A percentile compares a stretch with the other conserved stretches of the same genome.
Evolutionary conservation across 768 basidiomycete genomes (phyloP).

Genomic region (Xerocomus potaroensis): DNA sequence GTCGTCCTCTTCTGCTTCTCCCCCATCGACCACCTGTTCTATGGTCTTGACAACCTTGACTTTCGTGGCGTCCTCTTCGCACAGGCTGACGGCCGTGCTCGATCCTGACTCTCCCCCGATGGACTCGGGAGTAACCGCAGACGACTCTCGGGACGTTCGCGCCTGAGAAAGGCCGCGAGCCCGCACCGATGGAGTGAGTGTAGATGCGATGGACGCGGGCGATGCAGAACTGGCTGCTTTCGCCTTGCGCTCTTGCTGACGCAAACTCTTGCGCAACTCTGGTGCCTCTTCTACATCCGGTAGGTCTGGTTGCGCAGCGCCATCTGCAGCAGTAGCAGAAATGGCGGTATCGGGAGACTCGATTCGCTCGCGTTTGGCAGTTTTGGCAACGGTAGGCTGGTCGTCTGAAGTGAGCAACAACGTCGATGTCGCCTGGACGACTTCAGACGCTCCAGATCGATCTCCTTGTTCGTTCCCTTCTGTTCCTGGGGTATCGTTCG

Average conservation of each 20-base stretch:
- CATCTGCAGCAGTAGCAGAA: constrained; percentile 6
- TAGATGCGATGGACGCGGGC: constrained; percentile 28
- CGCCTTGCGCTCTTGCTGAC: constrained; percentile 26
- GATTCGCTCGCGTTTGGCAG: constrained; percentile 23
- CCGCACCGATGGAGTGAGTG: constrained; percentile 26
- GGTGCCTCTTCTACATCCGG: constrained; percentile 20
- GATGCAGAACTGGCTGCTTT: constrained; percentile 17
- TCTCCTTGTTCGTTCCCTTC: constrained; percentile 7
- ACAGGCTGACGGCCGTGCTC: constrained; percentile 32
- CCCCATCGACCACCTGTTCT: constrained; percentile 11
- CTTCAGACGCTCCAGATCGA: background rate
- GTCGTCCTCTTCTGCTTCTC: constrained; percentile 14
- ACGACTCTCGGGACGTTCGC: constrained; percentile 22
- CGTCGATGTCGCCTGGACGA: background rate
- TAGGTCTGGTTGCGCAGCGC: constrained; percentile 6
- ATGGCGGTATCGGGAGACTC: constrained; percentile 11
- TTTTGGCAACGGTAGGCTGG: constrained; percentile 4
- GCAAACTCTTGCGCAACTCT: constrained; percentile 28
- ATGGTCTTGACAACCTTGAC: constrained; percentile 14
- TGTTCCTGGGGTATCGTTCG: constrained; percentile 1
- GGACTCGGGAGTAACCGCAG: constrained; percentile 24
- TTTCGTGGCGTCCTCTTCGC: constrained; percentile 24
- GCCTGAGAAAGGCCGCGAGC: constrained; percentile 19
- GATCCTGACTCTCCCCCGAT: constrained; percentile 29
- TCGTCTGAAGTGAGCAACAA: constrained; percentile 20